Base-by-base conservation (phyloP, 805 yeast genomes). In the Babjeviella inositovora region DNA sequence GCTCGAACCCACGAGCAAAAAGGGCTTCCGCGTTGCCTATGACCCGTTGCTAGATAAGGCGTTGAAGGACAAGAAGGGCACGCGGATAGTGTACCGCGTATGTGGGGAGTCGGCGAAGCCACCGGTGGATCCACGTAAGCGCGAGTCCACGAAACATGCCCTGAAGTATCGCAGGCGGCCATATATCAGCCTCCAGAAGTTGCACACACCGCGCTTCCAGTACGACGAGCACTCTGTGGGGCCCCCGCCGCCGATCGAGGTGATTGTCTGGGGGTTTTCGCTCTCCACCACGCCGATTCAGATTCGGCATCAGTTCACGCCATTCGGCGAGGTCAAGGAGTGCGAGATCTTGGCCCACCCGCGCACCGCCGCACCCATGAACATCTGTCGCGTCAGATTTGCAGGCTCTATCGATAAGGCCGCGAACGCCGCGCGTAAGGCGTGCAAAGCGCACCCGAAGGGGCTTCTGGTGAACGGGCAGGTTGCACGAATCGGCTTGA, bases 201-300 rank as follows among this genome's bases (percentile, higher is more conserved):
- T 43, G 6, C 34, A 36, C 3, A 30, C 35, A 7, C 41, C 51
- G 4, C 52, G 50, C 28, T 60, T 57, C 32, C 33, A 42, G 5
- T 79, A 60, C 40, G 93, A 82, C 41, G 60, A 70, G 28, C 57
- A 73, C 36, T 79, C 92, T 0, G 39, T 80, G 8, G 92, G 90
- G 0, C 71, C 75, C 0, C 66, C 71, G 10, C 94, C 93, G 1
- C 58, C 70, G 4, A 50, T 65, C 6, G 84, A 75, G 35, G 43
- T 84, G 18, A 64, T 82, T 2, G 55, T 80, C 4, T 73, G 80
- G 62, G 75, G 72, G 11, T 51, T 72, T 23, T 72, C 80, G 3
- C 37, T 59, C 3, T 50, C 65, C 3, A 55, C 64, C n/a, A 57
- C 62, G 20, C 64, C 67, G 22, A 25, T 29, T 4, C 38, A 53